Evolutionary conservation across 371 early-diverging fungal species (phyloP), one percentile per base, ranked within the genome.

Genomic region (Parasitella parasitica): DNA sequence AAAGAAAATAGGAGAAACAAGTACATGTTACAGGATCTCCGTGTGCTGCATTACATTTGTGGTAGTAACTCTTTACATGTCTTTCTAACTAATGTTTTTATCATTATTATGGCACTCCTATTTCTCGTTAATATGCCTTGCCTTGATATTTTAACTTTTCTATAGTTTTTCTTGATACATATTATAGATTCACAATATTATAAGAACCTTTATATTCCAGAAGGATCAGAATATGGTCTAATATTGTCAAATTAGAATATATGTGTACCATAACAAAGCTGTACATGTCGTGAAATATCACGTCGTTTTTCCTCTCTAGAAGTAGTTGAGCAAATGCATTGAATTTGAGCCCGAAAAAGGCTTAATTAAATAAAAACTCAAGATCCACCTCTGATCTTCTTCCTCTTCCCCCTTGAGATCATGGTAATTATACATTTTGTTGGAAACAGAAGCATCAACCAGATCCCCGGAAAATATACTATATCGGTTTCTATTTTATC

Each of bases 401-500:
- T 39, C 39, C 15, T 11, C 16, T 41, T 41, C 8, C 41, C 46
- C 46, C 22, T 46, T 22, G 46, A 46, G 46, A 46, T 46, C 24
- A 24, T 24, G 46, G 24, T 24, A 24, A 50, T 50, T 28, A 8
- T 50, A 6, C 18, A 28, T 50, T 12, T 50, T 50, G 51, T 50
- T 27, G 15, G 8, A n/a, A 22, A 22, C 30, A 13, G 6, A 28
- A 50, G 51, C 34, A n/a, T 49, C 12, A 59, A 59, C 62, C 62
- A 55, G 54, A 55, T 62, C 22, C 38, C 50, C 62, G 62, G 62
- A 62, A 35, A 20, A 46, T 24, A 24, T 12, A 24, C 46, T 46
- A 24, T 22, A 46, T 4, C 24, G 5, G 20, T 24, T 46, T 46
- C 11, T 46, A 22, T 43, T 20, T 20, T 43, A 18, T 5, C 13